Conservation (phyloP, 164 flowering plant genomes). For the Akebia trifoliata region DNA sequence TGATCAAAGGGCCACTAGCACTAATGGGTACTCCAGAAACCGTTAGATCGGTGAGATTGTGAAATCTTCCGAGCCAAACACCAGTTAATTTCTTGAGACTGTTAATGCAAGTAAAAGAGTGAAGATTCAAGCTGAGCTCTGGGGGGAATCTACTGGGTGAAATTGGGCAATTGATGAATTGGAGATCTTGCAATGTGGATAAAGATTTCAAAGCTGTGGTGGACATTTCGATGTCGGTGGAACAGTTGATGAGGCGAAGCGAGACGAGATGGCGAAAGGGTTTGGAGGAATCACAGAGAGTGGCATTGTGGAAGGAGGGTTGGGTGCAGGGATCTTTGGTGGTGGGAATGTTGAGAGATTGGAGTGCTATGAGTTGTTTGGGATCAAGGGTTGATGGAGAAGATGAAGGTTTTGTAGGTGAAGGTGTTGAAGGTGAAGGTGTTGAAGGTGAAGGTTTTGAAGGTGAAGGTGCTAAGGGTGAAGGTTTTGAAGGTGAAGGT, state of each 20-base stretch:
- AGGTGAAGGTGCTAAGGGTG: constrained; percentile 13
- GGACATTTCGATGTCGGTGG: constrained; percentile 61
- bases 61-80: constrained; percentile 57
- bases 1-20: constrained; percentile 56
- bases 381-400: constrained; percentile 63
- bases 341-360: constrained; percentile 77
- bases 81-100: constrained; percentile 64
- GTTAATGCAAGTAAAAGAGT: constrained; percentile 57
- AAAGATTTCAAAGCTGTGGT: constrained; percentile 71
- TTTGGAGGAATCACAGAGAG: constrained; percentile 55
- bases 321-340: constrained; percentile 67
- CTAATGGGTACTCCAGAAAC: constrained; percentile 44
- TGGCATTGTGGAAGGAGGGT: constrained; percentile 42
- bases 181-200: constrained; percentile 53
- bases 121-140: constrained; percentile 53
- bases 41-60: constrained; percentile 63
- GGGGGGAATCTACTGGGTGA: constrained; percentile 54
- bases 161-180: constrained; percentile 68
- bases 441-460: constrained; percentile 18
- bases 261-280: constrained; percentile 85
- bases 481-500: constrained; percentile 11
- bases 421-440: constrained; percentile 11
- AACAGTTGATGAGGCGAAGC: constrained; percentile 78
- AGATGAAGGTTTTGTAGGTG: constrained; percentile 14
- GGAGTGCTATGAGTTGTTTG: constrained; percentile 70